A percentile compares a stretch with the other conserved stretches of the same genome.
Evolutionary conservation across 768 basidiomycete genomes (phyloP).

Genomic region (Boletus insuetus): DNA sequence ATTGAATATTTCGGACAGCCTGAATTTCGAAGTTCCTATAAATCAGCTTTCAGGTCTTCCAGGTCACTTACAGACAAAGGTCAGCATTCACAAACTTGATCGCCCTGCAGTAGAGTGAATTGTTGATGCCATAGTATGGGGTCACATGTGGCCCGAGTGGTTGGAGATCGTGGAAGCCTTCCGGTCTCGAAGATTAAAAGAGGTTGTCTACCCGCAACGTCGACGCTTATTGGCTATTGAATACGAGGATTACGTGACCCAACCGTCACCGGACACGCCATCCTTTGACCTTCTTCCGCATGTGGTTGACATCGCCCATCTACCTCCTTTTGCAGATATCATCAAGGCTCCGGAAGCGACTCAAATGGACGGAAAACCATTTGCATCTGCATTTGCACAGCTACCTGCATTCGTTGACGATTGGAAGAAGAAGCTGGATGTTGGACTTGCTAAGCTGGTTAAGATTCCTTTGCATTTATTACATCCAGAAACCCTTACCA

Average conservation of each 20-base stretch:
- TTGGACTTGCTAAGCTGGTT: slow-evolving; percentile 5
- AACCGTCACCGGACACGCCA: background rate
- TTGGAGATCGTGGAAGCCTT: background rate
- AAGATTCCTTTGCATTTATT: slow-evolving; percentile 5
- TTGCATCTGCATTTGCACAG: slow-evolving; percentile 13
- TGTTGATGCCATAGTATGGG: slow-evolving; percentile 5
- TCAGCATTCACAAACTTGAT: background rate
- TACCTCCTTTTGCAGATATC: slow-evolving; percentile 11
- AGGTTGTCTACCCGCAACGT: background rate
- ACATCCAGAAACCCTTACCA: background rate
- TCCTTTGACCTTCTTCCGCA: slow-evolving; percentile 13
- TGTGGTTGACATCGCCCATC: slow-evolving; percentile 5
- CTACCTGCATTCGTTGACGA: slow-evolving; percentile 3
- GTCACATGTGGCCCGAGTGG: slow-evolving; percentile 4
- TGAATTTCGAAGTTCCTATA: background rate
- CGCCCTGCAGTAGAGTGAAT: too few species aligned
- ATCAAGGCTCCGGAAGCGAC: slow-evolving; percentile 3
- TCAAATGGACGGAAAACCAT: background rate
- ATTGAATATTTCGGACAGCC: background rate
- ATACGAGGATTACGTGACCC: slow-evolving; percentile 13
- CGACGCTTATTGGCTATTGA: background rate
- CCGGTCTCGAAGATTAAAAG: slow-evolving; percentile 4
- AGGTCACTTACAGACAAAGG: slow-evolving; percentile 11
- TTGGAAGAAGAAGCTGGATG: slow-evolving; percentile 9
- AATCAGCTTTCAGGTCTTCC: background rate